Percentiles rank a stretch among this genome's conserved stretches.
Evolutionary conservation across 331 rosid species (phyloP).

Genomic region (Cydonia oblonga): DNA sequence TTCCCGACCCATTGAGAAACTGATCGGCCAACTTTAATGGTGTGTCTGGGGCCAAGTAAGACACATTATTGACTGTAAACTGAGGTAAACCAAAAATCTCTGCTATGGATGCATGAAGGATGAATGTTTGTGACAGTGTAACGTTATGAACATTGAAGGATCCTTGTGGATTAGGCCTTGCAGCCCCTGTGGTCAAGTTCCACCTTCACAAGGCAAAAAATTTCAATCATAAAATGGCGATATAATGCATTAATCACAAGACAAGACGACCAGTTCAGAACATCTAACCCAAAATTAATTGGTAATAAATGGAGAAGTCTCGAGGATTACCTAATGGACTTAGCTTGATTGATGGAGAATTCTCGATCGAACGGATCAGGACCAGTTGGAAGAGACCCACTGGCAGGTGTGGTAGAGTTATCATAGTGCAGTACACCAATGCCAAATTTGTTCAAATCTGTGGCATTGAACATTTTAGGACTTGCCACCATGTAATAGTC

Average conservation of each 20-base stretch:
- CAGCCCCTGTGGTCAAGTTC: constrained; percentile 63
- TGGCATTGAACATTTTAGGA: constrained; percentile 10
- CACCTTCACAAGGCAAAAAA: constrained; percentile 27
- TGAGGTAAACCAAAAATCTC: constrained; percentile 16
- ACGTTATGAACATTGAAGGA: constrained; percentile 45
- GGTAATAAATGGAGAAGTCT: too few relatives aligned
- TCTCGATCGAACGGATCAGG: constrained; percentile 16
- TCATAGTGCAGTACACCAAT: constrained; percentile 17
- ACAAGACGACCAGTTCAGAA: background rate
- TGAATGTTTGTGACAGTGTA: constrained; percentile 42
- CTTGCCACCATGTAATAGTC: constrained; percentile 24
- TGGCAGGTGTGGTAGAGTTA: constrained; percentile 4
- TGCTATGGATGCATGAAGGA: constrained; percentile 30
- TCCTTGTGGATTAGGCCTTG: constrained; percentile 73
- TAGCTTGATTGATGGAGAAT: constrained; percentile 11
- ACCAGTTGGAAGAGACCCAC: constrained; percentile 13
- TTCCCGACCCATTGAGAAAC: constrained; percentile 28
- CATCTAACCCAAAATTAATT: background rate
- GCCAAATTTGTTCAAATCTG: constrained; percentile 3
- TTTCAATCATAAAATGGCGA: background rate
- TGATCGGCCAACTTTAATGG: constrained; percentile 62
- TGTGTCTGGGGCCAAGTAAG: constrained; percentile 46
- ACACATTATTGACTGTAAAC: constrained; percentile 50
- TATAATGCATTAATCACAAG: background rate
- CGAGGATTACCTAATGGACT: background rate